Base-by-base conservation (phyloP, 2,329 filamentous ascomycete genomes). In the Thelonectria discophora region DNA sequence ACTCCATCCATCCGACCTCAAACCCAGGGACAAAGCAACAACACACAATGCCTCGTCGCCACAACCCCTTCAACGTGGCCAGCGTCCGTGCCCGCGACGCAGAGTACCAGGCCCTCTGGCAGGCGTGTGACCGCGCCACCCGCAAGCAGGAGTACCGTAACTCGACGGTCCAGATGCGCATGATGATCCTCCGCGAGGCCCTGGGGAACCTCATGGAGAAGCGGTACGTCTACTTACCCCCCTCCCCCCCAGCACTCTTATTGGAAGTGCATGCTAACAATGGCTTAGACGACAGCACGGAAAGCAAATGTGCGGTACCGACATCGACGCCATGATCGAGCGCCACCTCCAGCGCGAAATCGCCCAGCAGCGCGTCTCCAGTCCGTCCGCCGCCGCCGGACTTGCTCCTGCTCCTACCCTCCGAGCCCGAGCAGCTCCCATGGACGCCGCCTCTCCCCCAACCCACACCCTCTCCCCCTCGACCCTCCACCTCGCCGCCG, bases 101-200 rank as follows among this genome's bases (percentile, higher is more conserved):
- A 30, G 69, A 72, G 39, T 72, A 72, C 17, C 69, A 72, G 9
- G 64, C 70, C 9, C 51, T 72, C 40, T 72, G 69, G 70, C 68
- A 69, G 47, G 55, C 55, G 20, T 70, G 64, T 42, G 63, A 70
- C 3, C 70, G 70, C 37, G 39, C 58, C 39, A 24, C 60, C 5
- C 60, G 63, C 32, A 67, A 62, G 21, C 21, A 30, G 0, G 55
- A 58, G 3, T 72, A 70, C 62, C 20, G 56, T 3, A 17, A 27
- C 2, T 58, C 50, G 10, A 45, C 43, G 18, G 21, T 53, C 1
- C 10, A 46, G 2, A 15, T 21, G 3, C 68, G 65, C n/a, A 37
- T 52, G 1, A 17, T 40, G 13, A 47, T 72, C 27, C 53, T 72
- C 7, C 37, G 52, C 3, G 21, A 58, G 1, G 57, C 62, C 24